Conservation (phyloP, 495 filamentous ascomycete genomes). For the Tuber microsphaerosporum region DNA sequence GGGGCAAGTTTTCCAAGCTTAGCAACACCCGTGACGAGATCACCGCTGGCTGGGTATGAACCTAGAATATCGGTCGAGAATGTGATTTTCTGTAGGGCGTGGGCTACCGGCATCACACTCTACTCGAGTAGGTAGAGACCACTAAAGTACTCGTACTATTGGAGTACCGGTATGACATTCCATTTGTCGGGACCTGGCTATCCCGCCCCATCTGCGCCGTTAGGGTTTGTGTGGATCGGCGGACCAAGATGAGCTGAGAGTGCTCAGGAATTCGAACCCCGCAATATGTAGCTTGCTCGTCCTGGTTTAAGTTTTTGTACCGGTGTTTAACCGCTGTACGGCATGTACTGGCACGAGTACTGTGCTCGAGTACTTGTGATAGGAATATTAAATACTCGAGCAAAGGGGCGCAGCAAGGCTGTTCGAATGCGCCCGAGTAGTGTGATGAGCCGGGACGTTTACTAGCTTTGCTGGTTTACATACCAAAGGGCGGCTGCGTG, state of each 20-base stretch:
- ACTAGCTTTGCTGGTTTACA: not conserved
- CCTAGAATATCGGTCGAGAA: not conserved
- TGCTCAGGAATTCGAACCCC: not conserved
- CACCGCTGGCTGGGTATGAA: not conserved
- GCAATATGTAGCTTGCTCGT: not conserved
- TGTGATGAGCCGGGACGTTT: not conserved
- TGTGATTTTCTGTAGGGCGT: not conserved
- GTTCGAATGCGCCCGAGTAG: not conserved
- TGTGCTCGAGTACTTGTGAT: not conserved
- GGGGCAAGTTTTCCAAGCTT: not conserved
- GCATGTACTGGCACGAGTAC: not conserved
- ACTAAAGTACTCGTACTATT: not conserved
- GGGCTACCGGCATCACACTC: not conserved
- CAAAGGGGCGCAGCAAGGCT: not conserved
- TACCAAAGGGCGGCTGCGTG: not conserved
- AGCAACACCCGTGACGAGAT: not conserved
- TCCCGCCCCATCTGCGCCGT: not conserved
- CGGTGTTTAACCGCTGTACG: not conserved
- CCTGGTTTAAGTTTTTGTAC: not conserved
- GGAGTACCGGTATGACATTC: not conserved
- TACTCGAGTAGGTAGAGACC: not conserved
- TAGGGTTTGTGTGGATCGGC: not conserved
- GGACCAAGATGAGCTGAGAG: not conserved
- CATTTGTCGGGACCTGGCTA: not conserved
- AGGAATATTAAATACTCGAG: not conserved